Percentiles rank a stretch among this genome's conserved stretches.
phyloP scores from a whole-genome alignment of 139 green algal genomes.

The Chlorella sp. region DNA sequence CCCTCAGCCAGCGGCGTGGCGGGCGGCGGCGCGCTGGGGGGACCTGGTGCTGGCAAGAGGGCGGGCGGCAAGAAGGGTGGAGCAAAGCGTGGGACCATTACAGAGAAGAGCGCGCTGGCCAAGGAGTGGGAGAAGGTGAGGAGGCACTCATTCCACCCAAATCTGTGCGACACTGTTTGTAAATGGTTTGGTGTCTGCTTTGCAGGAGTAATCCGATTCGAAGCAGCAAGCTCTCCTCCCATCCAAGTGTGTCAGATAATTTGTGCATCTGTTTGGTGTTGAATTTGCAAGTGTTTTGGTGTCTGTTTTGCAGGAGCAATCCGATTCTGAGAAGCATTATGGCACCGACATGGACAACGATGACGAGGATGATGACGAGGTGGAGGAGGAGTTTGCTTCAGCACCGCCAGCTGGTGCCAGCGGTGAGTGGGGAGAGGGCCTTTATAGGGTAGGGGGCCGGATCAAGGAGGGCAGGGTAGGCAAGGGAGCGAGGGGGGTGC shows the following conservation, averaged over 20 bases:
- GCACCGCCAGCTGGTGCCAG: too few species aligned
- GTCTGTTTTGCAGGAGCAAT: neutral
- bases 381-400: slow-evolving; percentile 27
- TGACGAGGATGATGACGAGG: slow-evolving; percentile 29
- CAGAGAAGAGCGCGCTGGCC: slow-evolving; percentile 23
- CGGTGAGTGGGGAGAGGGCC: neutral
- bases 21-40: neutral
- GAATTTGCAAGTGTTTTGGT: too few species aligned
- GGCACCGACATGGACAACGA: slow-evolving; percentile 37
- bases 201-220: neutral
- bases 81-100: neutral
- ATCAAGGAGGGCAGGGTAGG: neutral
- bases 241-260: too few species aligned
- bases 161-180: neutral
- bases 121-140: slow-evolving; percentile 24
- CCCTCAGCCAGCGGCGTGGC: neutral
- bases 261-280: too few species aligned
- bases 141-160: neutral
- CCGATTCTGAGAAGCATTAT: slow-evolving; percentile 46
- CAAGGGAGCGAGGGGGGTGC: too few species aligned
- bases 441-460: neutral
- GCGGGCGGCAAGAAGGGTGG: neutral
- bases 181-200: neutral
- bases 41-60: neutral
- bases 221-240: neutral